phyloP scores from a whole-genome alignment of 257 asterid species.

The Petrea volubilis region DNA sequence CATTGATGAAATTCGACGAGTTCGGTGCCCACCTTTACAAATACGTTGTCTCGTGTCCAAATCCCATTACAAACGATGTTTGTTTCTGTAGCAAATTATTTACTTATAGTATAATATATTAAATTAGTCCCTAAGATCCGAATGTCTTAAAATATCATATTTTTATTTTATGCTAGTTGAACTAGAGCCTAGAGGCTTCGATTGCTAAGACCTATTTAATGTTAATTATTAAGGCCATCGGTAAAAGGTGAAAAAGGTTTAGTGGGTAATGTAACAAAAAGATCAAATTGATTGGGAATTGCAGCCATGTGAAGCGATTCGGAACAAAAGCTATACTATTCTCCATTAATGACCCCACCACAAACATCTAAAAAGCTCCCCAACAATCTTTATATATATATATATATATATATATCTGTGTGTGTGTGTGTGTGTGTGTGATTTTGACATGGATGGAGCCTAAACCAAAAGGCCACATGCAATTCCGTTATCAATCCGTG shows the following conservation, averaged over 20 bases:
- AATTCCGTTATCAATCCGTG: background rate
- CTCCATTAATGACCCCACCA: background rate
- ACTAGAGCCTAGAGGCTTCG: too few relatives aligned
- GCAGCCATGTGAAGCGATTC: slow-evolving; percentile 19
- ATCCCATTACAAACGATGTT: background rate
- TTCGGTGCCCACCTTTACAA: background rate
- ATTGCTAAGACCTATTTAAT: too few relatives aligned
- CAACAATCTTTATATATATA: too few relatives aligned
- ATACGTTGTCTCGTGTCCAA: background rate
- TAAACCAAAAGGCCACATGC: background rate
- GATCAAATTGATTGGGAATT: slow-evolving; percentile 2
- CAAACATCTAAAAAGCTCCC: background rate
- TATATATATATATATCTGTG: too few relatives aligned
- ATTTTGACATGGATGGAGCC: background rate
- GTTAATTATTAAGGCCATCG: background rate
- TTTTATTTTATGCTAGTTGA: too few relatives aligned
- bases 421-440: too few relatives aligned
- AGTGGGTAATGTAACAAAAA: background rate
- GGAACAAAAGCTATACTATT: background rate
- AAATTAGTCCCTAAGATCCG: too few relatives aligned
- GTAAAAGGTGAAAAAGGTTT: background rate
- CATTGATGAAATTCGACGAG: too few relatives aligned
- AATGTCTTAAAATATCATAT: too few relatives aligned
- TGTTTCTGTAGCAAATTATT: too few relatives aligned
- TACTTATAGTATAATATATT: too few relatives aligned